Conservation (phyloP, 306 rosid species). For the Ziziphus jujuba region DNA sequence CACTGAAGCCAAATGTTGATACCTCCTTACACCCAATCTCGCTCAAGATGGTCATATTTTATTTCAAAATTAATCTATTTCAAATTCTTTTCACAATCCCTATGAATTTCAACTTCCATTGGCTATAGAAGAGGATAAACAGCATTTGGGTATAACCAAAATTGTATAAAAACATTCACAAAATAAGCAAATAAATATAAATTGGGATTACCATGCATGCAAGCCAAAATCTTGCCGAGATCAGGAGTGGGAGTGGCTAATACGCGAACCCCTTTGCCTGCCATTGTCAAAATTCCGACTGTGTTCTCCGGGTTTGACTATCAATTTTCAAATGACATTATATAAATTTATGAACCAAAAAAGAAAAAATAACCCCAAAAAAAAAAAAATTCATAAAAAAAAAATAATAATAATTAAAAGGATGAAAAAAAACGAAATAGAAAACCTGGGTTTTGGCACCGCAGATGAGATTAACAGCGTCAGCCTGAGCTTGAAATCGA, state of each 20-base stretch:
- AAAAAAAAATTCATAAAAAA: background rate
- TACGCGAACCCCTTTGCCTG: constrained; percentile 72
- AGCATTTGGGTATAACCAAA: background rate
- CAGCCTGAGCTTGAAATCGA: constrained; percentile 76
- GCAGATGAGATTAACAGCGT: constrained; percentile 76
- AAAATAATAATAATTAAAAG: background rate
- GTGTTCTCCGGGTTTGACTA: constrained; percentile 83
- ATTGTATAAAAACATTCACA: background rate
- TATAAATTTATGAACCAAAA: background rate
- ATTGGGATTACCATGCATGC: constrained; percentile 61
- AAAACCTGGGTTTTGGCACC: constrained; percentile 87
- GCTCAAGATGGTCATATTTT: background rate
- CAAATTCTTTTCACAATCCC: background rate
- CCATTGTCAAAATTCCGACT: constrained; percentile 80
- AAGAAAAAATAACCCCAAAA: background rate
- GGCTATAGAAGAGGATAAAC: background rate
- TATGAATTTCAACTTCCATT: background rate
- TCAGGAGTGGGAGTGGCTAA: constrained; percentile 46
- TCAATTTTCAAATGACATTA: constrained; percentile 10
- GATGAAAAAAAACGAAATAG: background rate
- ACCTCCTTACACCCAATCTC: background rate
- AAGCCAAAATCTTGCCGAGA: constrained; percentile 58
- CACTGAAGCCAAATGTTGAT: background rate
- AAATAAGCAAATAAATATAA: background rate
- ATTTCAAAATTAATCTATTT: background rate